phyloP scores from a whole-genome alignment of 2,329 filamentous ascomycete species.

The Stemphylium lycopersici region DNA sequence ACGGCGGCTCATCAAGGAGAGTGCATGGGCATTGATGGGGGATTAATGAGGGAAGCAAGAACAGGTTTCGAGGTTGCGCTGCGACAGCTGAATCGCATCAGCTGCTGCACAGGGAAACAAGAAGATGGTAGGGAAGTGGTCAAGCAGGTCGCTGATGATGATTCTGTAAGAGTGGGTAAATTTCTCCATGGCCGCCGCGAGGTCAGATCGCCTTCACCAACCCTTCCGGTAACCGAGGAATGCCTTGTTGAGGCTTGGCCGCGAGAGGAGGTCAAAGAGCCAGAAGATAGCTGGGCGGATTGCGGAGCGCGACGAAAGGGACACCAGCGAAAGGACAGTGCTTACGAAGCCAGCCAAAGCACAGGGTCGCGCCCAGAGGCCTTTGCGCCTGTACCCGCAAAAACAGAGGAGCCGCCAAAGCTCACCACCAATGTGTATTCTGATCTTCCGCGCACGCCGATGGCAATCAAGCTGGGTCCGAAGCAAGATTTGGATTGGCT shows the following conservation, averaged over 20 bases:
- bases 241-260: neutral
- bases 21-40: neutral
- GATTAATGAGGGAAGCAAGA: neutral
- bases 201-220: neutral
- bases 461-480: neutral
- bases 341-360: neutral
- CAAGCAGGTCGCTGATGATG: neutral
- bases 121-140: neutral
- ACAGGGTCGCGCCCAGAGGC: neutral
- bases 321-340: slow-evolving; percentile 3
- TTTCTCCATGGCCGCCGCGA: slow-evolving; percentile 2
- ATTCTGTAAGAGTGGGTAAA: slow-evolving; percentile 2
- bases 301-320: neutral
- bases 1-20: slow-evolving; percentile 2
- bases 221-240: neutral
- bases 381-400: neutral
- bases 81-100: neutral
- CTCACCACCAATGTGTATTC: neutral
- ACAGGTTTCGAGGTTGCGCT: slow-evolving; percentile 4
- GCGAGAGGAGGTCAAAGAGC: neutral
- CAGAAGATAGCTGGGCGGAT: neutral
- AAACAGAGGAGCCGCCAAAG: neutral
- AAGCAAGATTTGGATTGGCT: slow-evolving; percentile 3
- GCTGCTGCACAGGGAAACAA: neutral
- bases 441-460: neutral